These are phyloP conservation scores for Monosporascus sp. DNA, from an alignment of 2,329 filamentous ascomycete genomes.

Conservation along the genomic window DNA sequence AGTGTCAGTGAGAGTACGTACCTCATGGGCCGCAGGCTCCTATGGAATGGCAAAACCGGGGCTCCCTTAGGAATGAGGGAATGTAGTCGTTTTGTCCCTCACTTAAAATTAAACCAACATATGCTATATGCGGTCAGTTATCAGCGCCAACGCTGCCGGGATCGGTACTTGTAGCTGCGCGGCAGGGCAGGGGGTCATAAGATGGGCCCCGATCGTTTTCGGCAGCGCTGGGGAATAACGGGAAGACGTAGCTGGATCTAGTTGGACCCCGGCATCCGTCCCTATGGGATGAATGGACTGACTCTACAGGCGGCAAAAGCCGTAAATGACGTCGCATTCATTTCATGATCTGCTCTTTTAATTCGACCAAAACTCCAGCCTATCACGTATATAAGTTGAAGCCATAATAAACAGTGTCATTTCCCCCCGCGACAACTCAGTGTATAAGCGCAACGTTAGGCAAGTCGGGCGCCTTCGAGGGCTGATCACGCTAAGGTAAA, in stretches of 20 bases:
- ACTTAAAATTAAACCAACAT: neutral
- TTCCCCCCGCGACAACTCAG: too few species aligned
- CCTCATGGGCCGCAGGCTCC: neutral
- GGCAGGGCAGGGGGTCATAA: neutral
- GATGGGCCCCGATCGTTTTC: neutral
- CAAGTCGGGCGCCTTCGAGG: too few species aligned
- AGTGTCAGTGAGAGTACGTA: neutral
- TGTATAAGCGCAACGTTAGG: too few species aligned
- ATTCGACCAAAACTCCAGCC: too few species aligned
- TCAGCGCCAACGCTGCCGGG: neutral
- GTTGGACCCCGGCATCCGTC: neutral
- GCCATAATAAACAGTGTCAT: too few species aligned
- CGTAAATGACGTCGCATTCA: too few species aligned
- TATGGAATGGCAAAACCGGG: neutral
- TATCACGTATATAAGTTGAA: too few species aligned
- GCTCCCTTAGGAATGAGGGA: neutral
- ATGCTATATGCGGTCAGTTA: neutral
- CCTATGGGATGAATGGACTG: neutral
- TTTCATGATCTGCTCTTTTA: too few species aligned
- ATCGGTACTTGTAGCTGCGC: neutral
- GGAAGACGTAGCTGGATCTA: neutral
- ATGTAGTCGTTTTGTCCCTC: neutral
- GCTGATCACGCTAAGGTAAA: too few species aligned
- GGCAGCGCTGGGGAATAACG: neutral
- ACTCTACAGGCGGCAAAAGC: neutral